Evolutionary conservation across 805 yeast genomes (phyloP).

Genomic region (Hanseniaspora clermontiae): DNA sequence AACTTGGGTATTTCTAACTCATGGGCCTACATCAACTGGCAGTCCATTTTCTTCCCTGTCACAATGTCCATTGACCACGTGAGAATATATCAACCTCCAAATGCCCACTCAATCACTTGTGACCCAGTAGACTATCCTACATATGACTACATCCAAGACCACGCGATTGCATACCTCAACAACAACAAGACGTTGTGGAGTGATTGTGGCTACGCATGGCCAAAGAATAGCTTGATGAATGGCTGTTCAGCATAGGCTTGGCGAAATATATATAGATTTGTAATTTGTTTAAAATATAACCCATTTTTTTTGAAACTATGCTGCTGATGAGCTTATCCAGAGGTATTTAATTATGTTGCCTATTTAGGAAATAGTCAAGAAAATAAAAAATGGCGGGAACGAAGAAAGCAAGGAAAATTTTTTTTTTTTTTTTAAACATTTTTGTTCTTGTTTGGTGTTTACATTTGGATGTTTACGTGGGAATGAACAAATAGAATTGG

Average conservation of each 20-base stretch:
- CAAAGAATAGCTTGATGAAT: slow-evolving; percentile 49
- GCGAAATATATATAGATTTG: too few relatives aligned
- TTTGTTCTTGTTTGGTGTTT: neutral
- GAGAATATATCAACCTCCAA: slow-evolving; percentile 78
- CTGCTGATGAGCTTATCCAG: too few relatives aligned
- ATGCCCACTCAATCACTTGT: slow-evolving; percentile 52
- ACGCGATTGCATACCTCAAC: slow-evolving; percentile 55
- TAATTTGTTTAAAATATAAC: too few relatives aligned
- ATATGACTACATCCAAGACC: slow-evolving; percentile 61
- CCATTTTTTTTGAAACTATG: too few relatives aligned
- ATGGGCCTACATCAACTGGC: slow-evolving; percentile 94
- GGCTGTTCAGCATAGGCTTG: slow-evolving; percentile 28
- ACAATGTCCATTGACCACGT: slow-evolving; percentile 71
- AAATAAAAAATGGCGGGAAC: neutral
- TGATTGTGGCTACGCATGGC: slow-evolving; percentile 57
- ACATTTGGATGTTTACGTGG: neutral
- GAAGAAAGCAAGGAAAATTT: neutral
- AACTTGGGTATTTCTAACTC: slow-evolving; percentile 82
- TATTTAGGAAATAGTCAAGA: slow-evolving; percentile 11
- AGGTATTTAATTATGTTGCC: neutral
- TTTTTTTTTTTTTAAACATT: neutral
- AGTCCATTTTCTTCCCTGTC: slow-evolving; percentile 62
- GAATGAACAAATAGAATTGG: neutral
- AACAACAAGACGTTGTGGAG: slow-evolving; percentile 64
- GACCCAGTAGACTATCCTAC: slow-evolving; percentile 85